Evolutionary conservation across 2,329 filamentous ascomycete species (phyloP), one percentile per base, ranked within the genome.

Genomic region (Pseudogymnoascus sp.): DNA sequence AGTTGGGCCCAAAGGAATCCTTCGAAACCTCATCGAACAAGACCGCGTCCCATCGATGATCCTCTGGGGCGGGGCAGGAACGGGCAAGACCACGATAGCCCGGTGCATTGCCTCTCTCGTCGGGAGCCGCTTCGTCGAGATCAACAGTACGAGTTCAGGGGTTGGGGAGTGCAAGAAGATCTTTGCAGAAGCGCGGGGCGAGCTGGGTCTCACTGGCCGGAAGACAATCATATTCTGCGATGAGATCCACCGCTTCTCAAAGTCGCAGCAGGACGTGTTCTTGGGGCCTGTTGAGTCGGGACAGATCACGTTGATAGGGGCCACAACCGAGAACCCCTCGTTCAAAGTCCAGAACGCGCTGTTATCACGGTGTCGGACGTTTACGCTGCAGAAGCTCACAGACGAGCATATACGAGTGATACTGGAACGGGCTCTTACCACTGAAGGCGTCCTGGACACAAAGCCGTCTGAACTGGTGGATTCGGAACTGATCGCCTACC

Each of bases 191-290:
- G 92, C 94, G 0, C 85, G 84, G 64, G 90, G 86, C 70, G 94
- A 97, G 73, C 77, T 92, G 55, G 78, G 80, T 1, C 78, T 97
- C 60, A 95, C 91, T 0, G 93, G 93, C 1, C 83, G 92, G 65
- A 93, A 90, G 76, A 97, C 94, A 0, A 96, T 99, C 66, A 86
- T 99, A 66, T 99, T 99, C 74, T 97, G 93, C 77, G 94, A 99
- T 76, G 94, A 97, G 62, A 74, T 73, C 43, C 73, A 74, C 65
- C 81, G 93, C 29, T 96, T 96, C 78, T 89, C 83, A 68, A 97
- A 96, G 76, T 82, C 87, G 0, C 94, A 97, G 73, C 94, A 99
- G 72, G 94, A 97, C 74, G 89, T 97, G 0, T 97, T 97, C 69
- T 79, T 99, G 1, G 91, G 89, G 14, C 93, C 93, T 0, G 93